Base-by-base conservation (phyloP, 2,329 filamentous ascomycete species). In the Diaporthe velutina region DNA sequence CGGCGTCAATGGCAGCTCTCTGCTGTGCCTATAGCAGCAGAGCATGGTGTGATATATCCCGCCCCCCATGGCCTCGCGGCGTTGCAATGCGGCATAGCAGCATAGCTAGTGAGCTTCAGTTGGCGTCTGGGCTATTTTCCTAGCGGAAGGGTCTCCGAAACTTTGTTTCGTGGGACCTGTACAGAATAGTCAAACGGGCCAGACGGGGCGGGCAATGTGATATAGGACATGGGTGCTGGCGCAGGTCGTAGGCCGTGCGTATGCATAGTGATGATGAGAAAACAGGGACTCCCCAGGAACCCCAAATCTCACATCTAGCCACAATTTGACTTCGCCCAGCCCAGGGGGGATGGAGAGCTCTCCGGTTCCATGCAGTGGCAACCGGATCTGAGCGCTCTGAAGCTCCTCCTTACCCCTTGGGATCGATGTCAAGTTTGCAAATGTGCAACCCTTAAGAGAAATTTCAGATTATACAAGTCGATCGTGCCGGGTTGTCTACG, bases 151-250 rank as follows among this genome's bases (percentile, higher is more conserved):
- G 45, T 50, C 61, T 67, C 61, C 61, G 61, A 67, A 67, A 67
- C 61, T 67, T 67, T 67, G 64, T 67, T 67, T 67, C 64, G 45
- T 38, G 64, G 64, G 64, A 67, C 64, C 64, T 52, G 45, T 30
- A 33, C 64, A 12, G n/a, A 22, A 17, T n/a, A 25, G 42, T 10
- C 61, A 25, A 6, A 50, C 19, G 6, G 12, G 42, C 6, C 61
- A 25, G 3, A 50, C 19, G 6, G 12, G 45, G 42, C 25, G 30
- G 15, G 9, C 40, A 30, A 12, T 67, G 64, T 67, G 45, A 67
- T 67, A 67, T 61, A 61, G 45, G 45, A 10, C 64, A 67, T 35
- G 64, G 64, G 25, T 67, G 13, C 30, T 8, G 22, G 22, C 64
- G 22, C 30, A 67, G 45, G 45, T 52, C 30, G 45, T 19, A 22